Base-by-base conservation (phyloP, 2,329 filamentous ascomycete species). In the Pestalotiopsis sp. region DNA sequence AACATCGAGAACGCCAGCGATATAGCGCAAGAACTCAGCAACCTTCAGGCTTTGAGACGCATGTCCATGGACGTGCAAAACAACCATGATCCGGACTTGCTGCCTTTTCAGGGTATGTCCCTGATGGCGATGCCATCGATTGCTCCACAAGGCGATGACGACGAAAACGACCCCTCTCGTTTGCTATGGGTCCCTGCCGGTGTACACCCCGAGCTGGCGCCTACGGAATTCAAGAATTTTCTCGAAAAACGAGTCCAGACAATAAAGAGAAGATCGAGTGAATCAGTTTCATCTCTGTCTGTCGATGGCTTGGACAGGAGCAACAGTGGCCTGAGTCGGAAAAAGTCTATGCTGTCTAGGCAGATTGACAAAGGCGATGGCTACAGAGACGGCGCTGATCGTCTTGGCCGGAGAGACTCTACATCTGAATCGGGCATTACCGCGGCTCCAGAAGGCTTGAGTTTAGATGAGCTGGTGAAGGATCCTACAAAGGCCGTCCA, bases 161-260 rank as follows among this genome's bases (percentile, higher is more conserved):
- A 97, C 75, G 94, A 97, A 78, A 92, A 94, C 74, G 95, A 98
- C 78, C 90, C 94, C 7, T 94, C 95, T 2, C 89, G 94, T 71
- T 83, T 98, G 69, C 93, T 98, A 73, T 99, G 96, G 96, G 96
- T 99, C 5, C 96, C 96, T 4, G 96, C 96, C 27, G 90, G 94
- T 69, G 87, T 99, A 36, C 96, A 99, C 75, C 96, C 96, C 0
- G 96, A 99, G 80, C 85, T 99, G 63, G 96, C 96, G 2, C 96
- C 96, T 1, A 94, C 93, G 77, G 96, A 98, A 74, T 99, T 98
- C 85, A 98, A 97, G 80, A 95, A 92, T 1, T 99, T 98, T 74
- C 87, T 99, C 2, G 95, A 99, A 76, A 97, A 95, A 71, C 91
- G 95, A 76, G 93, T 98, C 13, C 93, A 97, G 74, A 92, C 93